phyloP scores from a whole-genome alignment of 768 basidiomycete genomes.

The Lentinula boryana region DNA sequence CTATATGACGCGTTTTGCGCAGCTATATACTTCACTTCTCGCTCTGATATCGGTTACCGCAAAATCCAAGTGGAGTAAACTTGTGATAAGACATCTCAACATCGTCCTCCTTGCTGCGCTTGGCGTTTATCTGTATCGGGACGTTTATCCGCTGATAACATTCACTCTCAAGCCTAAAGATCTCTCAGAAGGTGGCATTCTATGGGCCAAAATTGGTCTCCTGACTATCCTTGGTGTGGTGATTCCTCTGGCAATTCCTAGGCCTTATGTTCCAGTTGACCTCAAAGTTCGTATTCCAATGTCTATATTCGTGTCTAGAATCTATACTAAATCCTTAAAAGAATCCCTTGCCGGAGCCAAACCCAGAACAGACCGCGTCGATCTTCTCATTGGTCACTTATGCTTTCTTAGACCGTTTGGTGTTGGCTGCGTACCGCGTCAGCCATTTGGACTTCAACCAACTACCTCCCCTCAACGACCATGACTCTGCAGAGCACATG shows the following conservation, averaged over 20 bases:
- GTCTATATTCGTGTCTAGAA: not conserved
- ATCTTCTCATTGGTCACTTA: slow-evolving; percentile 32
- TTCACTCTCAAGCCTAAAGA: slow-evolving; percentile 48
- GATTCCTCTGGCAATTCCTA: slow-evolving; percentile 51
- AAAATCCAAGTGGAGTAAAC: slow-evolving; percentile 27
- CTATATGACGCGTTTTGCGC: not conserved
- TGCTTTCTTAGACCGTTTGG: slow-evolving; percentile 30
- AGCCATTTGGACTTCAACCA: slow-evolving; percentile 24
- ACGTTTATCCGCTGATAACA: slow-evolving; percentile 54
- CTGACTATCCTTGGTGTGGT: slow-evolving; percentile 38
- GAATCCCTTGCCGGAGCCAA: slow-evolving; percentile 14
- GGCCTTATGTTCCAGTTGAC: slow-evolving; percentile 53
- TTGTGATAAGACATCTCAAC: slow-evolving; percentile 40
- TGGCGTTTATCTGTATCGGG: slow-evolving; percentile 48
- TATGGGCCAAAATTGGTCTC: slow-evolving; percentile 50
- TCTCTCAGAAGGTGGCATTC: slow-evolving; percentile 33
- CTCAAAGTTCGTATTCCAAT: slow-evolving; percentile 24
- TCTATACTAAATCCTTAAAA: not conserved
- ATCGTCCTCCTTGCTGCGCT: slow-evolving; percentile 41
- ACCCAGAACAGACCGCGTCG: slow-evolving; percentile 41
- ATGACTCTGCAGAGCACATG: slow-evolving; percentile 20
- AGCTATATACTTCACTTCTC: slow-evolving; percentile 42
- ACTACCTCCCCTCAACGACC: slow-evolving; percentile 28
- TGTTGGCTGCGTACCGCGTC: slow-evolving; percentile 22
- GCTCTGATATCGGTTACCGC: slow-evolving; percentile 34